Evolutionary conservation across 1,284 basidiomycete genomes (phyloP).

Genomic region (Trametes sp.): DNA sequence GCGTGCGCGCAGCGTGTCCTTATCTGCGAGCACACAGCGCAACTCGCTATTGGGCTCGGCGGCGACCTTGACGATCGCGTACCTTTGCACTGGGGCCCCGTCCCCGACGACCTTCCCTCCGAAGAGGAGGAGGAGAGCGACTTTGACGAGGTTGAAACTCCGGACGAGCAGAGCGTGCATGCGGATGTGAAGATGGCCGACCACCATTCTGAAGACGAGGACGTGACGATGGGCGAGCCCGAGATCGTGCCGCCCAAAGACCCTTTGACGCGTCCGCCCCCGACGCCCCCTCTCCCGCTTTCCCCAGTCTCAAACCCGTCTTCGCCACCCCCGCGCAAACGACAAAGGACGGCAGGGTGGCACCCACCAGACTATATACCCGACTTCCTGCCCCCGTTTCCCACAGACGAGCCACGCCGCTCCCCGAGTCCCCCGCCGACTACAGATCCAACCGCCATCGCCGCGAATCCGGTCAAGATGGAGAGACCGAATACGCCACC

Average conservation of each 20-base stretch:
- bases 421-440: constrained; percentile 42
- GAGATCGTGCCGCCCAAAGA: constrained; percentile 15
- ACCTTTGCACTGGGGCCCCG: constrained; percentile 58
- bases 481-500: constrained; percentile 43
- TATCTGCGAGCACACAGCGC: constrained; percentile 51
- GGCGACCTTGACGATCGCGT: constrained; percentile 62
- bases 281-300: constrained; percentile 55
- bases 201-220: constrained; percentile 23
- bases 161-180: constrained; percentile 43
- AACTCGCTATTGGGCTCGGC: constrained; percentile 64
- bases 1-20: constrained; percentile 30
- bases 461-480: constrained; percentile 35
- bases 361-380: constrained; percentile 69
- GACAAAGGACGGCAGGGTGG: constrained; percentile 62
- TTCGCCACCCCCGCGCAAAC: constrained; percentile 58
- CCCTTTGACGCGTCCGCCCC: constrained; percentile 41
- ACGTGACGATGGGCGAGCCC: constrained; percentile 28
- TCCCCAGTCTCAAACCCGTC: constrained; percentile 67
- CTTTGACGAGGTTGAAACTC: constrained; percentile 32
- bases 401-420: constrained; percentile 47
- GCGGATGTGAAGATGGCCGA: constrained; percentile 33
- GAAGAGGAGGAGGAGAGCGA: constrained; percentile 45
- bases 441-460: constrained; percentile 30
- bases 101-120: constrained; percentile 40
- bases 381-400: constrained; percentile 72